These are phyloP conservation scores for Corylus heterophylla DNA, from an alignment of 306 rosid genomes.

Conservation along the genomic window DNA sequence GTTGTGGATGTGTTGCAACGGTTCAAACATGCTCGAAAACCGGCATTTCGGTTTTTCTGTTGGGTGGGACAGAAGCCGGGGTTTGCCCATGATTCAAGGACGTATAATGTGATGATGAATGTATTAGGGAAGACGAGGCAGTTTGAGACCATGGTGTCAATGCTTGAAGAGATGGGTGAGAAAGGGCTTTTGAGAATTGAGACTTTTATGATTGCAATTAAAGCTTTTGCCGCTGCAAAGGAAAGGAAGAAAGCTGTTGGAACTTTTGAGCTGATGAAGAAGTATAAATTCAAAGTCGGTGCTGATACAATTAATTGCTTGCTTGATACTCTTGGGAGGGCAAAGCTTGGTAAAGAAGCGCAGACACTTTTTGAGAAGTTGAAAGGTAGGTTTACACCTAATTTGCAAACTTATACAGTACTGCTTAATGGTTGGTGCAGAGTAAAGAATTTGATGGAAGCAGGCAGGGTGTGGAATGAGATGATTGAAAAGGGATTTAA, in stretches of 20 bases:
- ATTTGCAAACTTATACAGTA: conserved; percentile 70
- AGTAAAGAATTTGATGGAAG: conserved; percentile 75
- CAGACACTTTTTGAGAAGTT: conserved; percentile 71
- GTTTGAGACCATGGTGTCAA: conserved; percentile 84
- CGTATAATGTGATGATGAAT: conserved; percentile 69
- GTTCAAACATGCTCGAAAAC: conserved; percentile 83
- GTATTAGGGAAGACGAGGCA: conserved; percentile 84
- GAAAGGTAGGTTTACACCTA: conserved; percentile 53
- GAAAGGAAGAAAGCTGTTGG: conserved; percentile 88
- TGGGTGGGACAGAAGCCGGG: conserved; percentile 74
- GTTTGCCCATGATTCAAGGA: conserved; percentile 63
- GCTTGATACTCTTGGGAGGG: conserved; percentile 76
- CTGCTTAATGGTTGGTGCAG: conserved; percentile 87
- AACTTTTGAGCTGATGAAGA: conserved; percentile 84
- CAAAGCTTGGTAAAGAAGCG: conserved; percentile 79
- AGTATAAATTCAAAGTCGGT: conserved; percentile 59
- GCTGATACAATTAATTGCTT: conserved; percentile 67
- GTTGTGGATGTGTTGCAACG: conserved; percentile 75
- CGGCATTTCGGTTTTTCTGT: conserved; percentile 83
- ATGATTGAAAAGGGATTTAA: conserved; percentile 74
- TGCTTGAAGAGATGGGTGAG: conserved; percentile 89
- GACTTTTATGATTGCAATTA: conserved; percentile 69
- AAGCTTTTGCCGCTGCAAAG: conserved; percentile 77
- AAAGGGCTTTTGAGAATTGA: conserved; percentile 75
- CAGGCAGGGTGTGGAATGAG: conserved; percentile 90